Evolutionary conservation across 352 stramenopile species (phyloP).

Genomic region (Phytophthora multivora): DNA sequence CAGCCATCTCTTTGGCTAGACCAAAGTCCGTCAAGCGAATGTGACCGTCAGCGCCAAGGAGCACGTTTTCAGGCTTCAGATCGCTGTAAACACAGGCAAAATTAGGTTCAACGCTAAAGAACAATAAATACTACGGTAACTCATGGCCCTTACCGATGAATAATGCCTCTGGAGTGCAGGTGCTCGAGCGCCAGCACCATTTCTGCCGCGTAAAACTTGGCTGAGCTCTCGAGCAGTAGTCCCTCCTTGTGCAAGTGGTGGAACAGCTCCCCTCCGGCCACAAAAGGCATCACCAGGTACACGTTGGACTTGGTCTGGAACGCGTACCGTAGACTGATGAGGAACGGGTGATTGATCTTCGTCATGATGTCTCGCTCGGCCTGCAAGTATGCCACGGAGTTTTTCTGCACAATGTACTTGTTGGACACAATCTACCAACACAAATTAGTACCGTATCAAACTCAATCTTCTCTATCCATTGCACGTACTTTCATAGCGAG

Average conservation of each 20-base stretch:
- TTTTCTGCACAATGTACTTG: conserved; percentile 88
- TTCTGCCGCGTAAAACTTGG: conserved; percentile 84
- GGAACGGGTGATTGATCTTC: conserved; percentile 86
- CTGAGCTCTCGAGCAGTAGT: conserved; percentile 66
- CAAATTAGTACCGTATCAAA: background rate
- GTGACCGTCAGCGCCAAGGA: conserved; percentile 81
- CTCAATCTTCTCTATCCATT: background rate
- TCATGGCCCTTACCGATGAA: conserved; percentile 53
- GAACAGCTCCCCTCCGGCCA: conserved; percentile 74
- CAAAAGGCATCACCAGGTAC: conserved; percentile 85
- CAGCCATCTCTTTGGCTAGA: conserved; percentile 77
- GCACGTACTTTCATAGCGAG: conserved; percentile 80
- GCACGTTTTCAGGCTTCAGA: conserved; percentile 86
- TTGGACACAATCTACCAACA: conserved; percentile 73
- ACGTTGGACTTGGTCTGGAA: conserved; percentile 86
- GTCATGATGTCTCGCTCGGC: conserved; percentile 88
- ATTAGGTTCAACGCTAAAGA: background rate
- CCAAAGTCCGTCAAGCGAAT: conserved; percentile 89
- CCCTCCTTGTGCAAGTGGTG: conserved; percentile 69
- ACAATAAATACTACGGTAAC: background rate
- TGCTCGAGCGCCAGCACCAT: conserved; percentile 85
- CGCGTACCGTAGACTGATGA: conserved; percentile 79
- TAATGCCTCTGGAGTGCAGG: conserved; percentile 77
- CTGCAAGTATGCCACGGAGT: conserved; percentile 78
- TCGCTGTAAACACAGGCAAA: conserved; percentile 48